These are phyloP conservation scores for Macrocystidia cucumis DNA, from an alignment of 1,284 basidiomycete species.

Conservation along the genomic window DNA sequence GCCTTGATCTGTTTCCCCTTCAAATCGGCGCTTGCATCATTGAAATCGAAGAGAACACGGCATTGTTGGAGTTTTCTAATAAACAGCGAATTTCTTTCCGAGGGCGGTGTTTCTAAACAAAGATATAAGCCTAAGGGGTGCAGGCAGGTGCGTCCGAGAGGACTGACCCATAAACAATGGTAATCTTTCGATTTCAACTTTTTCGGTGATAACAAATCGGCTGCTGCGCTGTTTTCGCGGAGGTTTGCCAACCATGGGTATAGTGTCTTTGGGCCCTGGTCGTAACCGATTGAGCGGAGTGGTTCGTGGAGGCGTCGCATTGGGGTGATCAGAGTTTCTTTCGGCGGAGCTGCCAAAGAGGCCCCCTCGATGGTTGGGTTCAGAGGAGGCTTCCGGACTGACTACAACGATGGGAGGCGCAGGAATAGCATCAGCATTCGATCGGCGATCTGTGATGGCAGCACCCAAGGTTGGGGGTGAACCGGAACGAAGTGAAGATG, in stretches of 20 bases:
- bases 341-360: constrained; percentile 38
- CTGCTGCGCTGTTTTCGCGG: constrained; percentile 94
- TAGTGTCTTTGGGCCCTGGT: constrained; percentile 85
- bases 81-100: constrained; percentile 88
- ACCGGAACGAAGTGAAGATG: constrained; percentile 36
- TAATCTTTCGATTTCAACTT: constrained; percentile 92
- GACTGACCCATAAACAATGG: constrained; percentile 87
- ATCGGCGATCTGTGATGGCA: constrained; percentile 44
- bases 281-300: constrained; percentile 61
- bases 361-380: constrained; percentile 31
- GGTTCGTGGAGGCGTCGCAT: constrained; percentile 51
- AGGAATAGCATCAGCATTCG: constrained; percentile 39
- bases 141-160: constrained; percentile 2
- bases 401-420: constrained; percentile 89
- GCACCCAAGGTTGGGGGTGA: constrained; percentile 27
- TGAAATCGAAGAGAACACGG: constrained; percentile 97
- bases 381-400: constrained; percentile 67
- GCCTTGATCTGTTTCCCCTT: constrained; percentile 99
- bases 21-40: constrained; percentile 93
- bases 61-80: constrained; percentile 95
- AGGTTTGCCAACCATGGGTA: constrained; percentile 90
- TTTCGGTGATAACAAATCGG: constrained; percentile 94
- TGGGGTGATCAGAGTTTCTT: constrained; percentile 46
- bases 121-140: constrained; percentile 11
- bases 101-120: constrained; percentile 76